phyloP scores from a whole-genome alignment of 2,329 filamentous ascomycete species.

The Daldinia sp. region DNA sequence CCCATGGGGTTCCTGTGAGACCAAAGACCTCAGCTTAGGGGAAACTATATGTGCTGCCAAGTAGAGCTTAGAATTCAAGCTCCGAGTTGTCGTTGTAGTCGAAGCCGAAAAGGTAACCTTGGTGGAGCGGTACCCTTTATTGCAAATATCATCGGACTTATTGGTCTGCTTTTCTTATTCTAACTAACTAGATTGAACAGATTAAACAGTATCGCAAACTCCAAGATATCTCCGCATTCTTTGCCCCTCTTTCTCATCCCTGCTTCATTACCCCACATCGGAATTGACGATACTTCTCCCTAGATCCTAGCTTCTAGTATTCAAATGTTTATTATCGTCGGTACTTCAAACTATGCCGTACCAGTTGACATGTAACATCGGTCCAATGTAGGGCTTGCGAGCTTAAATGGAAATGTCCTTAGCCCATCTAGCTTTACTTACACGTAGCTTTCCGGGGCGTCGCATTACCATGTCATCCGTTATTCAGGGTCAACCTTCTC shows the following conservation, averaged over 20 bases:
- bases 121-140: conserved; percentile 5
- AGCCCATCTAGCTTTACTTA: not conserved
- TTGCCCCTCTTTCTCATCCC: conserved; percentile 1
- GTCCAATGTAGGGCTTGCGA: conserved; percentile 6
- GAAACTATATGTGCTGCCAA: no score
- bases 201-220: conserved; percentile 6
- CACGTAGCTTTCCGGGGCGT: not conserved
- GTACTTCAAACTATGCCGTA: not conserved
- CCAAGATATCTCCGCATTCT: conserved; percentile 15
- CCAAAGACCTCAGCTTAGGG: no score
- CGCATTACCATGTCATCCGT: not conserved
- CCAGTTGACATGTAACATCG: not conserved
- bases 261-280: conserved; percentile 27
- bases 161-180: conserved; percentile 13
- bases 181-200: conserved; percentile 5
- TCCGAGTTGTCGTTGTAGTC: not conserved
- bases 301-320: not conserved
- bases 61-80: not conserved
- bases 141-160: conserved; percentile 28
- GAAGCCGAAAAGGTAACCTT: not conserved
- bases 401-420: not conserved
- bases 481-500: conserved; percentile 44
- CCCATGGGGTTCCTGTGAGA: no score
- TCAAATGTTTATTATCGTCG: not conserved
- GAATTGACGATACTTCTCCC: conserved; percentile 10